phyloP scores from a whole-genome alignment of 2,329 filamentous ascomycete genomes.

The Ilyonectria mors-panacis region DNA sequence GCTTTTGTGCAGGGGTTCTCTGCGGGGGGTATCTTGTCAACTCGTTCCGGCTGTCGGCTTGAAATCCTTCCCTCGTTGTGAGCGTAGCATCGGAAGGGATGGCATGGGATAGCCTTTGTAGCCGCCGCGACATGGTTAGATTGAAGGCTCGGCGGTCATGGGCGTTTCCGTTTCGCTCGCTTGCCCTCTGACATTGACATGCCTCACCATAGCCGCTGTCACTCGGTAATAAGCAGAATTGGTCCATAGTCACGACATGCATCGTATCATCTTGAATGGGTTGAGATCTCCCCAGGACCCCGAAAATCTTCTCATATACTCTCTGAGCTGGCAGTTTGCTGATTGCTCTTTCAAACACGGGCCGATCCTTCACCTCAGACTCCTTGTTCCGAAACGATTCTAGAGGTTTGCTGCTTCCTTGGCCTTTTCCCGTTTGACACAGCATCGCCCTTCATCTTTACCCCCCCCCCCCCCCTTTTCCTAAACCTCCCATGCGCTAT shows the following conservation, averaged over 20 bases:
- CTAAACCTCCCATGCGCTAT: neutral
- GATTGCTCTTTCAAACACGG: neutral
- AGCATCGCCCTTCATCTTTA: neutral
- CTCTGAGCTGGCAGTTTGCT: neutral
- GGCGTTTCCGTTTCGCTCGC: constrained; percentile 8
- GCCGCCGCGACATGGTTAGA: constrained; percentile 4
- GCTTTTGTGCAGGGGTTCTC: constrained; percentile 9
- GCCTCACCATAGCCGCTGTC: neutral
- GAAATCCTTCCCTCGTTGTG: constrained; percentile 3
- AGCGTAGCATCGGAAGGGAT: neutral
- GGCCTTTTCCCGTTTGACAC: neutral
- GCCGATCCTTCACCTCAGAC: neutral
- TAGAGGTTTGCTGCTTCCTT: neutral
- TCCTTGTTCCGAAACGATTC: neutral
- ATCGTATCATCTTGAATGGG: constrained; percentile 22
- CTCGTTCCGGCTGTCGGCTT: constrained; percentile 6
- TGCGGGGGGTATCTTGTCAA: constrained; percentile 10
- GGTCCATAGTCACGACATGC: constrained; percentile 3
- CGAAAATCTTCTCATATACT: neutral
- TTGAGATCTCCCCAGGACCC: neutral
- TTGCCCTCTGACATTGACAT: neutral
- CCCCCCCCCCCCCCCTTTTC: neutral
- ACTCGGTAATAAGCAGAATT: neutral
- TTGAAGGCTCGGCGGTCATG: constrained; percentile 23
- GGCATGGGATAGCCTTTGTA: neutral